Conservation (phyloP, 1,284 basidiomycete species). For the Cryptococcus sp. region DNA sequence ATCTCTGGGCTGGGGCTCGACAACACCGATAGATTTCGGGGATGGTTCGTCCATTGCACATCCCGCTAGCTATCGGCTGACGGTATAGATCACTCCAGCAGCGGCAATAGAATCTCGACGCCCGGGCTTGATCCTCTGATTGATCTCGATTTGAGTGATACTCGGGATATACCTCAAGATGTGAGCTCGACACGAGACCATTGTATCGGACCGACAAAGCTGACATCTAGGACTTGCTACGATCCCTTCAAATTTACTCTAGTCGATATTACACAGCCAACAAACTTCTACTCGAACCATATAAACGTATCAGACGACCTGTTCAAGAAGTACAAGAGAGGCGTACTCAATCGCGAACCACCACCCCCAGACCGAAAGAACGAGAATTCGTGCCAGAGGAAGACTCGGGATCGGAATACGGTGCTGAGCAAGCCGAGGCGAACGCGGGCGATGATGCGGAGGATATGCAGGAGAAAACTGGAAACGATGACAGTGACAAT, state of each 20-base stretch:
- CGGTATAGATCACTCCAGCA: too few species aligned
- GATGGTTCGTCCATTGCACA: neutral
- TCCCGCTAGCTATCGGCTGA: too few species aligned
- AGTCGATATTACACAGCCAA: constrained; percentile 15
- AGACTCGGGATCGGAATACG: neutral
- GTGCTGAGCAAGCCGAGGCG: neutral
- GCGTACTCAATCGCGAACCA: too few species aligned
- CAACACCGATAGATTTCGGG: too few species aligned
- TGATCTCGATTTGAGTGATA: too few species aligned
- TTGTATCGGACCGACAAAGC: too few species aligned
- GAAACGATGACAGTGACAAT: neutral
- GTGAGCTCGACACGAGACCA: neutral
- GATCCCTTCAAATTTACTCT: constrained; percentile 19
- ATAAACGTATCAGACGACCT: neutral
- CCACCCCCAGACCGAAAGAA: constrained; percentile 5
- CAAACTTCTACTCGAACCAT: constrained; percentile 7
- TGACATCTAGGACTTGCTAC: constrained; percentile 16
- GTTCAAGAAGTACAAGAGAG: too few species aligned
- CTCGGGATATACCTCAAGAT: constrained; percentile 1
- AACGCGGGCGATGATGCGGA: neutral
- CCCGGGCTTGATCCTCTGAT: too few species aligned
- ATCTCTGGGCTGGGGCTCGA: too few species aligned
- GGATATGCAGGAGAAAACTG: neutral
- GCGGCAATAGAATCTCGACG: too few species aligned
- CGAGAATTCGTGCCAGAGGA: neutral